phyloP scores from a whole-genome alignment of 805 yeast genomes.

The Lipomyces sp. region DNA sequence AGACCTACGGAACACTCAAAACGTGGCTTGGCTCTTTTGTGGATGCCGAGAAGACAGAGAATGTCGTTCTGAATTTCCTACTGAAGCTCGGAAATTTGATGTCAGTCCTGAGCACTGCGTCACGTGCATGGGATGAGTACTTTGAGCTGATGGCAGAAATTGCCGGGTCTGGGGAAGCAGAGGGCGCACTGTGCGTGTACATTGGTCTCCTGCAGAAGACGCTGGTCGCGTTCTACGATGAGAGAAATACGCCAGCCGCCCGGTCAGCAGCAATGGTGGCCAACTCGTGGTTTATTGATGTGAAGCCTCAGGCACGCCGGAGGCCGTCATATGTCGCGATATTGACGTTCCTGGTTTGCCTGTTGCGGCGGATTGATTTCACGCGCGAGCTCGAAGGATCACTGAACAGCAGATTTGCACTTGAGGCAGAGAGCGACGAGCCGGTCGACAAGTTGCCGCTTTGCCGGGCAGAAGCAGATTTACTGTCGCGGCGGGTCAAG shows the following conservation, averaged over 20 bases:
- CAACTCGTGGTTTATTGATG: slow-evolving; percentile 7
- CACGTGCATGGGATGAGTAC: slow-evolving; percentile 18
- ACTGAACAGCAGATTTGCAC: slow-evolving; percentile 2
- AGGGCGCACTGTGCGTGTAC: slow-evolving; percentile 13
- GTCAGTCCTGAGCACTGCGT: neutral
- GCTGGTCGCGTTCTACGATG: slow-evolving; percentile 6
- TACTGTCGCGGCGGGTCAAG: slow-evolving; percentile 5
- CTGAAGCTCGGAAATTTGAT: neutral
- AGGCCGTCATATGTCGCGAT: slow-evolving; percentile 11
- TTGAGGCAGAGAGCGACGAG: slow-evolving; percentile 1
- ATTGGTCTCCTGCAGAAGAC: slow-evolving; percentile 12
- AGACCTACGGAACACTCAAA: slow-evolving; percentile 11
- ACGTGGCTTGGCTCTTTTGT: slow-evolving; percentile 5
- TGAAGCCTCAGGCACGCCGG: neutral
- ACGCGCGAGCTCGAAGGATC: neutral
- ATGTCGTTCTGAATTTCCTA: neutral
- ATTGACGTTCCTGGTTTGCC: neutral
- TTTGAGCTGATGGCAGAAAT: slow-evolving; percentile 10
- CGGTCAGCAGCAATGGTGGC: no score
- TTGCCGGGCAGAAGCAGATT: slow-evolving; percentile 1
- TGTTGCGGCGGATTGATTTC: slow-evolving; percentile 7
- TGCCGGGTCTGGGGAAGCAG: slow-evolving; percentile 5
- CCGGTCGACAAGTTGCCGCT: slow-evolving; percentile 1
- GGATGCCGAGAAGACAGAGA: neutral
- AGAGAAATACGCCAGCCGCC: neutral